Base-by-base conservation (phyloP, 1,139 yeast species). In the Zygoascus hellenicus region DNA sequence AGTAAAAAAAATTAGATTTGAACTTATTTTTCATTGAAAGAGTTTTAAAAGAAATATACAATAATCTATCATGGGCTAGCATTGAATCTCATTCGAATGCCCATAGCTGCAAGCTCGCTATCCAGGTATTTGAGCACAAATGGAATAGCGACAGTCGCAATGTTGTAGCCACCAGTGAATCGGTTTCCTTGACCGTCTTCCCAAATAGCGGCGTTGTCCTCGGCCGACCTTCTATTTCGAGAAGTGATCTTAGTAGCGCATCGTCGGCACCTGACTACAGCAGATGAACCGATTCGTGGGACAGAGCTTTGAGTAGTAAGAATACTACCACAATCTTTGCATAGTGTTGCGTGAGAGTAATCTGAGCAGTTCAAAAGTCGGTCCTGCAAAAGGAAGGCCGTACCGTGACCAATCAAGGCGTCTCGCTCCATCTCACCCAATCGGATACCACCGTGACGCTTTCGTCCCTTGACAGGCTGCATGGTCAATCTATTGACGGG, bases 381-480 rank as follows among this genome's bases (percentile, higher is more conserved):
- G 66, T 92, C 99, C 68, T 92, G 98, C 58, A 92, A 74, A 62
- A 92, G 72, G 80, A 80, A 92, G 1, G 98, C 89, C n/a, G 98
- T 84, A 70, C 98, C 99, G 65, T 94, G 98, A 53, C 98, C 99
- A 65, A 92, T 89, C 60, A 92, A 75, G 2, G 98, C 98, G 75
- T 92, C 99, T 73, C 98, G 86, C 72, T 92, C 99, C 99, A 92
- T 92, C 69, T 92, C 98, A 66, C 98, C 98, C 37, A 92, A 95
- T 77, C 99, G 95, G 59, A 92, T 92, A 83, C 99, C 99, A 71
- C 99, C 99, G 57, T 85, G 82, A 72, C 98, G 82, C 81, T 92
- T 94, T 73, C 99, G 84, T 62, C 99, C 99, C 74, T 94, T 92
- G 51, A 92, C 98, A 42, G 99, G 99, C 75, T 92, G 99, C 97